These are phyloP conservation scores for Kwoniella sp. DNA, from an alignment of 768 basidiomycete species.

Conservation along the genomic window DNA sequence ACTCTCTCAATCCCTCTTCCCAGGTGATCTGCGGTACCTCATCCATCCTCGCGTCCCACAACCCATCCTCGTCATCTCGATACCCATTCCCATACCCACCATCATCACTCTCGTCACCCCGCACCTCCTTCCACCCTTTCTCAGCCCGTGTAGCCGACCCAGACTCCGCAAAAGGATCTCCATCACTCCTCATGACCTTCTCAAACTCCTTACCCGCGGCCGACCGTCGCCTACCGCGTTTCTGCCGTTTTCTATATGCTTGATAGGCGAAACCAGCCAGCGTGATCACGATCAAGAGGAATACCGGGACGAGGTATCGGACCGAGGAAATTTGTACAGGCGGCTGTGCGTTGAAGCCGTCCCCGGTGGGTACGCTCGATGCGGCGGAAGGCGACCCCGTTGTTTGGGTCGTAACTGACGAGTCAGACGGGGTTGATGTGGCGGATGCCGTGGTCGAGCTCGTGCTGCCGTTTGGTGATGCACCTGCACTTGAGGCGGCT, in stretches of 20 bases:
- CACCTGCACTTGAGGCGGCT: neutral
- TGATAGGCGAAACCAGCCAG: slow-evolving; percentile 17
- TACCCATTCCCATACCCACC: neutral
- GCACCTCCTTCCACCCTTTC: slow-evolving; percentile 19
- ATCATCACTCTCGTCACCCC: neutral
- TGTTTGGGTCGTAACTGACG: neutral
- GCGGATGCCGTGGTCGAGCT: neutral
- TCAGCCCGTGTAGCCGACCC: too few species aligned
- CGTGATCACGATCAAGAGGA: slow-evolving; percentile 25
- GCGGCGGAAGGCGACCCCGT: neutral
- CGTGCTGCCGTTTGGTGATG: too few species aligned
- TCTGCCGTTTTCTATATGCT: slow-evolving; percentile 10
- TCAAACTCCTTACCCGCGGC: slow-evolving; percentile 5
- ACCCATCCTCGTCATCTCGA: slow-evolving; percentile 23
- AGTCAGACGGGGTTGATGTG: neutral
- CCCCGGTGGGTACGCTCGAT: neutral
- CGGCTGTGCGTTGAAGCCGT: slow-evolving; percentile 1
- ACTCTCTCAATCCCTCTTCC: slow-evolving; percentile 2
- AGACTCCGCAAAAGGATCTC: slow-evolving; percentile 2
- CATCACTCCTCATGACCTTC: slow-evolving; percentile 1
- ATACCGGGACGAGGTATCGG: slow-evolving; percentile 26
- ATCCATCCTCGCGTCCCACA: slow-evolving; percentile 15
- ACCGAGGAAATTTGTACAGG: slow-evolving; percentile 18
- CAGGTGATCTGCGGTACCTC: neutral
- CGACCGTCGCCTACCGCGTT: neutral